Evolutionary conservation across 2,329 filamentous ascomycete species (phyloP).

Genomic region (Monilinia fructicola): DNA sequence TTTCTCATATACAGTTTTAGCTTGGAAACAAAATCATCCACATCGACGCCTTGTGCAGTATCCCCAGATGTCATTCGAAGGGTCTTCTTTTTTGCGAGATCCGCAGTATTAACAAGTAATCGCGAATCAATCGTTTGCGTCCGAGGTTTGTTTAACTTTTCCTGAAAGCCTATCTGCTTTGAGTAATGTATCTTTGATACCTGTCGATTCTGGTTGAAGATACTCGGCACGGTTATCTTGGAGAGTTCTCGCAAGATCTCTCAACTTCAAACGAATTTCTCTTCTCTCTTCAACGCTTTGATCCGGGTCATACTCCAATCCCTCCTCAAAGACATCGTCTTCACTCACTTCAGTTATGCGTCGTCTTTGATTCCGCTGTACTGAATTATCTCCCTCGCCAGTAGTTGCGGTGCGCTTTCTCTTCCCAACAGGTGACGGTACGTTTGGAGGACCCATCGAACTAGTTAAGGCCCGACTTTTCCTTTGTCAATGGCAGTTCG

Average conservation of each 20-base stretch:
- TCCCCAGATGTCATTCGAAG: slow-evolving; percentile 72
- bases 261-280: slow-evolving; percentile 65
- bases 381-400: slow-evolving; percentile 26
- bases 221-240: slow-evolving; percentile 71
- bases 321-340: slow-evolving; percentile 38
- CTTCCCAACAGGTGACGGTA: slow-evolving; percentile 27
- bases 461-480: slow-evolving; percentile 39
- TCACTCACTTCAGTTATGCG: slow-evolving; percentile 40
- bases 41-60: slow-evolving; percentile 71
- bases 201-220: slow-evolving; percentile 62
- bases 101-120: slow-evolving; percentile 77
- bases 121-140: slow-evolving; percentile 89
- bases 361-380: slow-evolving; percentile 33
- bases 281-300: slow-evolving; percentile 75
- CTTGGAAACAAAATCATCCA: slow-evolving; percentile 90
- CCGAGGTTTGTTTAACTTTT: slow-evolving; percentile 80
- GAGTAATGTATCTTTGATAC: slow-evolving; percentile 64
- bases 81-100: slow-evolving; percentile 77
- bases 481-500: slow-evolving; percentile 44
- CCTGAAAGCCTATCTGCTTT: slow-evolving; percentile 64
- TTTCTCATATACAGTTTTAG: slow-evolving; percentile 82
- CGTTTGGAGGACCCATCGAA: slow-evolving; percentile 42
- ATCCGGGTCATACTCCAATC: slow-evolving; percentile 72
- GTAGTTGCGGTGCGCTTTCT: slow-evolving; percentile 35
- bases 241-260: slow-evolving; percentile 61